Evolutionary conservation across 1,139 yeast genomes (phyloP), one percentile per base, ranked within the genome.

Genomic region (Sugiyamaella paludigena): DNA sequence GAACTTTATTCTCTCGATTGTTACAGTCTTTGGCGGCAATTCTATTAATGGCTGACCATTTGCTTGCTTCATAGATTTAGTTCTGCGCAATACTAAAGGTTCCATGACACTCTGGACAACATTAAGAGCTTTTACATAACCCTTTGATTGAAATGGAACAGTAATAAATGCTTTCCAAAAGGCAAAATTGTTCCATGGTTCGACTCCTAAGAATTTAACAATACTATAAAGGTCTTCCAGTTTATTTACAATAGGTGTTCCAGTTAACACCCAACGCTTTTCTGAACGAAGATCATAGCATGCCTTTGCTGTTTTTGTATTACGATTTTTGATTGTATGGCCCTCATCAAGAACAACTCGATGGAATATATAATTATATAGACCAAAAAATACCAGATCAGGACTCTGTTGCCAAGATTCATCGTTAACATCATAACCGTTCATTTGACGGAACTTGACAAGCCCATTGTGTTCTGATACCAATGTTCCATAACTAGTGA

Each of bases 141-240:
- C 76, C 58, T 83, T 83, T 36, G 76, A 76, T 60, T 87, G 95
- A 67, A 88, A 91, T 0, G 97, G 97, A 9, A 77, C 67, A 0
- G 96, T 85, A 29, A 92, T 81, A 64, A 91, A 89, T 7, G 91
- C 81, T 59, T 84, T 85, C 98, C 98, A 92, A 57, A 86, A 84
- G 0, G 88, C 77, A 53, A 86, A 83, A 59, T 86, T 85, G 45
- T 83, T 76, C 98, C 98, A 92, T 0, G 98, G 98, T 58, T 87
- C 91, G 10, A 91, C 70, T 40, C 81, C 77, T 40, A 92, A 70
- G 60, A 84, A 92, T 59, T 82, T 83, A 13, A 89, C 79, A 45
- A 89, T 69, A 2, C 96, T 83, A 62, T 78, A 92, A 44, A 92
- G 69, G 66, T 92, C 98, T 64, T 92, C 96, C 7, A 92, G 73